Conservation (phyloP, 2,329 filamentous ascomycete species). For the Xylaria sp. region DNA sequence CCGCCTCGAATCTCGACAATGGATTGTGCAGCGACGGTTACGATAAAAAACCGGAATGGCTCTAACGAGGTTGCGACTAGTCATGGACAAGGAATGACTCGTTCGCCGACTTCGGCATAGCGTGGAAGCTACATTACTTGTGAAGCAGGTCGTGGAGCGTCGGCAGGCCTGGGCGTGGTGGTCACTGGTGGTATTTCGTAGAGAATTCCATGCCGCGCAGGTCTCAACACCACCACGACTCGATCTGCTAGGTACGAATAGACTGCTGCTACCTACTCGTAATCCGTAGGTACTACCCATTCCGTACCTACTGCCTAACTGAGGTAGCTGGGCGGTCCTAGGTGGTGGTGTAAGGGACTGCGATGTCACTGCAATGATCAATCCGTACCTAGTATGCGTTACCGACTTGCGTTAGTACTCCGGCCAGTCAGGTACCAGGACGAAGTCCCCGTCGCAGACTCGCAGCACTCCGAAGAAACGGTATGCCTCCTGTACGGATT, state of each 20-base stretch:
- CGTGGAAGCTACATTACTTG: neutral
- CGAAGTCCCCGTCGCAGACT: too few relatives aligned
- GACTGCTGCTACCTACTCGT: neutral
- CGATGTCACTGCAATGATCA: too few relatives aligned
- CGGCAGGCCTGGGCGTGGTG: too few relatives aligned
- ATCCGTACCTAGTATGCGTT: too few relatives aligned
- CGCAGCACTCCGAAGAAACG: too few relatives aligned
- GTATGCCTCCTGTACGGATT: too few relatives aligned
- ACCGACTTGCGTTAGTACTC: too few relatives aligned
- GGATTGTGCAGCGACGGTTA: neutral
- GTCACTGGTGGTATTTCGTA: too few relatives aligned
- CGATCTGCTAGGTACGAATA: neutral
- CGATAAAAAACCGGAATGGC: constrained; percentile 17
- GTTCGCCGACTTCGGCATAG: constrained; percentile 15
- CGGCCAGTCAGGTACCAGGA: too few relatives aligned
- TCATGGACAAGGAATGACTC: constrained; percentile 6
- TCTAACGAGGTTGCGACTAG: constrained; percentile 1
- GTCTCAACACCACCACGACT: neutral
- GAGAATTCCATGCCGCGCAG: neutral
- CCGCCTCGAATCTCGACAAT: neutral
- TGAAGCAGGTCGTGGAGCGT: neutral
- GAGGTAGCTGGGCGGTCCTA: too few relatives aligned
- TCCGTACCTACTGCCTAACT: too few relatives aligned
- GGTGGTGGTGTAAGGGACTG: too few relatives aligned
- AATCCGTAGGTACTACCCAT: neutral